A percentile compares a stretch with the other conserved stretches of the same genome.
These are phyloP conservation scores for Thecamonas trahens DNA, from an alignment of 78 protist species.

Conservation along the genomic window DNA sequence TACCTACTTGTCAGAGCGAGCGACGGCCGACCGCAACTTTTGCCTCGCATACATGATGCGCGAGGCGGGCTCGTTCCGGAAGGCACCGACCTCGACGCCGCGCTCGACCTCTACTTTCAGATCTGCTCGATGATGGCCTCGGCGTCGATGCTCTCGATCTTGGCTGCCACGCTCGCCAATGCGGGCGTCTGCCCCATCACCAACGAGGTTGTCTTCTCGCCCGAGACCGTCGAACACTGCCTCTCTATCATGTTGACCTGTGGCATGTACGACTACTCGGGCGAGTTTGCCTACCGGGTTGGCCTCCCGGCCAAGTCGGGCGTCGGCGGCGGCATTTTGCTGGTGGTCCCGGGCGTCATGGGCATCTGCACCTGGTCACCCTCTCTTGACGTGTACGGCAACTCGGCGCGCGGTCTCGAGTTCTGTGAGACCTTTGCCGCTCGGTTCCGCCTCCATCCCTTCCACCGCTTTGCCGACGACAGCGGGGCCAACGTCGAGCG, in stretches of 20 bases:
- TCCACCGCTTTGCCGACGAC: not conserved
- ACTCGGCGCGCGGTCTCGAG: slow-evolving; percentile 57
- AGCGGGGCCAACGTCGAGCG: not conserved
- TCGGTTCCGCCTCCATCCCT: slow-evolving; percentile 1
- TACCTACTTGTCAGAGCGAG: slow-evolving; percentile 32
- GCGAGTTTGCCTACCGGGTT: slow-evolving; percentile 37
- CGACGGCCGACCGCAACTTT: slow-evolving; percentile 44
- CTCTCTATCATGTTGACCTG: slow-evolving; percentile 25
- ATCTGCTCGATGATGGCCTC: slow-evolving; percentile 27
- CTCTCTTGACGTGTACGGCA: slow-evolving; percentile 33
- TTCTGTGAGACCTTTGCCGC: slow-evolving; percentile 23
- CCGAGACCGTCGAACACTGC: not conserved
- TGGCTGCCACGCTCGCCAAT: slow-evolving; percentile 66
- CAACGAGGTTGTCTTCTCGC: slow-evolving; percentile 2
- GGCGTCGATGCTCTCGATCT: slow-evolving; percentile 5
- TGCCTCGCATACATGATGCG: slow-evolving; percentile 41
- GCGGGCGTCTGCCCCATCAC: slow-evolving; percentile 48
- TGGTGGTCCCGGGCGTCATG: slow-evolving; percentile 14
- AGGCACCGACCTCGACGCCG: not conserved
- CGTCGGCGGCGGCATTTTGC: slow-evolving; percentile 12
- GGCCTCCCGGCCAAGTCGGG: slow-evolving; percentile 62
- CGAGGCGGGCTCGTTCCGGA: slow-evolving; percentile 12
- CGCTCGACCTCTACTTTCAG: slow-evolving; percentile 44
- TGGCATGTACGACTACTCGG: slow-evolving; percentile 66
- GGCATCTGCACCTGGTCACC: slow-evolving; percentile 47